Conservation (phyloP, 2,329 filamentous ascomycete genomes). For the Ilyonectria destructans region DNA sequence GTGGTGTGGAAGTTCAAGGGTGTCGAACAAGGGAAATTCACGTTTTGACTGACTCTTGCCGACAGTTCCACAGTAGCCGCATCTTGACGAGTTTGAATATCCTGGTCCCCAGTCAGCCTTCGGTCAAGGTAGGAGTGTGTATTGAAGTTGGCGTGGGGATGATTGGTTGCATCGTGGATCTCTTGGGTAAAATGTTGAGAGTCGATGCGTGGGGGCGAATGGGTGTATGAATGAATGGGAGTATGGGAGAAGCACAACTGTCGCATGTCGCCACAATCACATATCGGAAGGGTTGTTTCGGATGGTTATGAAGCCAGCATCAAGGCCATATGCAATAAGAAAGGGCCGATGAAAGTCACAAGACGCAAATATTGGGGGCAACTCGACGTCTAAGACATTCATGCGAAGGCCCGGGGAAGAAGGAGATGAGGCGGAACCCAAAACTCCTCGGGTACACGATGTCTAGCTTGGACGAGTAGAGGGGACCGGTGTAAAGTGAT, state of each 20-base stretch:
- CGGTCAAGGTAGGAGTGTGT: conserved; percentile 26
- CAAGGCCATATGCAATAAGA: neutral
- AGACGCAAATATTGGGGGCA: conserved; percentile 6
- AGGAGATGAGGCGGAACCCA: conserved; percentile 19
- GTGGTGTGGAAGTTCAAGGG: conserved; percentile 32
- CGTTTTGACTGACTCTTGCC: conserved; percentile 68
- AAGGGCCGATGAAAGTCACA: conserved; percentile 16
- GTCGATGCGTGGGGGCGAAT: conserved; percentile 35
- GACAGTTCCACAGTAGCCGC: conserved; percentile 68
- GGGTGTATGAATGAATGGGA: conserved; percentile 8
- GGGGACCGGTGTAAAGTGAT: conserved; percentile 3
- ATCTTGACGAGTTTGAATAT: conserved; percentile 67
- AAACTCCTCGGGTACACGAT: neutral
- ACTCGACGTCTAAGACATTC: neutral
- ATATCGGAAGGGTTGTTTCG: neutral
- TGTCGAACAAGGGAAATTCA: conserved; percentile 43
- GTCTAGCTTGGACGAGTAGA: conserved; percentile 1
- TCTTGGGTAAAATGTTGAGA: conserved; percentile 29
- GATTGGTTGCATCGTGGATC: conserved; percentile 26
- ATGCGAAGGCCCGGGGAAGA: conserved; percentile 3
- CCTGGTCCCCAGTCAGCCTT: conserved; percentile 55
- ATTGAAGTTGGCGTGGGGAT: conserved; percentile 45
- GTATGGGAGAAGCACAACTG: conserved; percentile 10
- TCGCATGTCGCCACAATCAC: conserved; percentile 15
- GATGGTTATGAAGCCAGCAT: conserved; percentile 17